These are phyloP conservation scores for Fusarium sp. DNA, from an alignment of 2,329 filamentous ascomycete species.

Conservation along the genomic window DNA sequence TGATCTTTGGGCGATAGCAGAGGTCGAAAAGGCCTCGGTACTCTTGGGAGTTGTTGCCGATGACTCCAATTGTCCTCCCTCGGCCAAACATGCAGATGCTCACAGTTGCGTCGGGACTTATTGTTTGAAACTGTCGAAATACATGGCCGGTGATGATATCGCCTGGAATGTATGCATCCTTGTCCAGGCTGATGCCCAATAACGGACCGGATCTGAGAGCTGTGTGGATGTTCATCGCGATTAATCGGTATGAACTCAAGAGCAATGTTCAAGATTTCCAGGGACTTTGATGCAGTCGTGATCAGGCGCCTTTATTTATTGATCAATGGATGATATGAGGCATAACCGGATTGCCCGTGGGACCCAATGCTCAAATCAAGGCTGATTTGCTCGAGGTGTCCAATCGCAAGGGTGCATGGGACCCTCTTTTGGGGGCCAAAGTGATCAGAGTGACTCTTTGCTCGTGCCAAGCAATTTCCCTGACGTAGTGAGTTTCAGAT, in stretches of 20 bases:
- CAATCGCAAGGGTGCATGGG: neutral
- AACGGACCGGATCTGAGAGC: neutral
- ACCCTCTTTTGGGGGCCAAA: neutral
- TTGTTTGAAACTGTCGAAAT: conserved; percentile 26
- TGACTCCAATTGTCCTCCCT: conserved; percentile 38
- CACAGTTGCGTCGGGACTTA: conserved; percentile 36
- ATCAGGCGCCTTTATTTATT: neutral
- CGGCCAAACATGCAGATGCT: conserved; percentile 40
- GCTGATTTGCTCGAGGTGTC: neutral
- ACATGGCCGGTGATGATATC: conserved; percentile 44
- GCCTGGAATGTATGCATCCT: conserved; percentile 30
- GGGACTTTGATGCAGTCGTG: too few species aligned
- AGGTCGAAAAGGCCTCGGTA: conserved; percentile 5
- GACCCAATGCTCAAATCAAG: neutral
- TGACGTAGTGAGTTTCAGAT: neutral
- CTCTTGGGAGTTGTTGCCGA: conserved; percentile 26
- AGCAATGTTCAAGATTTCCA: rapidly evolving
- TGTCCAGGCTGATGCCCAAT: conserved; percentile 23
- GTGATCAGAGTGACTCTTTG: neutral
- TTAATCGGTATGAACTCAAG: rapidly evolving
- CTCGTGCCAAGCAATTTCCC: neutral
- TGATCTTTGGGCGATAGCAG: neutral
- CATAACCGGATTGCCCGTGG: neutral
- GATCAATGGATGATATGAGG: too few species aligned
- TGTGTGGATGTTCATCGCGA: neutral